Conservation (phyloP, 495 filamentous ascomycete genomes). For the Glarea lozoyensis region DNA sequence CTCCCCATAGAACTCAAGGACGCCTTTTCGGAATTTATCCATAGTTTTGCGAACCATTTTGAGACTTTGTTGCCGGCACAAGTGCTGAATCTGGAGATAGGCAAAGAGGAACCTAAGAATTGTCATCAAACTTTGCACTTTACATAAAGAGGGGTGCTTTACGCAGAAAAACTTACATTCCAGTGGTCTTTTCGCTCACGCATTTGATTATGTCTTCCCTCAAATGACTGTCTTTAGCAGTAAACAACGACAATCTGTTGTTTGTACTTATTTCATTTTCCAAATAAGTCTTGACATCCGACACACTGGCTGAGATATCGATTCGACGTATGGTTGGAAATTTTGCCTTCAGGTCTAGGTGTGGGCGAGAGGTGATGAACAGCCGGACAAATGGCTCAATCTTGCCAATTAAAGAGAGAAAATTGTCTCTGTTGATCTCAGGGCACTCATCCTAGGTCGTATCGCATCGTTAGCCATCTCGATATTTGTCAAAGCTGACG, state of each 20-base stretch:
- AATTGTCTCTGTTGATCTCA: not conserved
- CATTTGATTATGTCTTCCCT: not conserved
- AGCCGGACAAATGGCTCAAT: not conserved
- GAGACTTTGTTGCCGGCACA: not conserved
- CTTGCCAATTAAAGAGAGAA: not conserved
- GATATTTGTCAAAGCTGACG: not conserved
- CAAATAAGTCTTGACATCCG: not conserved
- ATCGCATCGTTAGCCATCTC: too few species aligned
- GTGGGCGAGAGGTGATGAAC: not conserved
- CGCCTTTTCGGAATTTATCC: not conserved
- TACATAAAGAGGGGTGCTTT: too few species aligned
- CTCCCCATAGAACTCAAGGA: conserved; percentile 8
- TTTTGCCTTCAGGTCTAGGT: not conserved
- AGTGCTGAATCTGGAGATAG: conserved; percentile 2
- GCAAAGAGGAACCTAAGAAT: conserved; percentile 4
- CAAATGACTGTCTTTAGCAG: not conserved
- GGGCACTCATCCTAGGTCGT: conserved; percentile 9
- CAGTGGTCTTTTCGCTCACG: conserved; percentile 25
- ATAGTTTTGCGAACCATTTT: conserved; percentile 2
- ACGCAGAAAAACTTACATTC: conserved; percentile 30
- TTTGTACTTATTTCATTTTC: not conserved
- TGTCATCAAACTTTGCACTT: conserved; percentile 6
- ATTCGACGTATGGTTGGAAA: not conserved
- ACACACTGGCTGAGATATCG: not conserved
- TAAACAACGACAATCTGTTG: not conserved